Conservation (phyloP, 2,329 filamentous ascomycete genomes). For the Paraconiothyrium brasiliense region DNA sequence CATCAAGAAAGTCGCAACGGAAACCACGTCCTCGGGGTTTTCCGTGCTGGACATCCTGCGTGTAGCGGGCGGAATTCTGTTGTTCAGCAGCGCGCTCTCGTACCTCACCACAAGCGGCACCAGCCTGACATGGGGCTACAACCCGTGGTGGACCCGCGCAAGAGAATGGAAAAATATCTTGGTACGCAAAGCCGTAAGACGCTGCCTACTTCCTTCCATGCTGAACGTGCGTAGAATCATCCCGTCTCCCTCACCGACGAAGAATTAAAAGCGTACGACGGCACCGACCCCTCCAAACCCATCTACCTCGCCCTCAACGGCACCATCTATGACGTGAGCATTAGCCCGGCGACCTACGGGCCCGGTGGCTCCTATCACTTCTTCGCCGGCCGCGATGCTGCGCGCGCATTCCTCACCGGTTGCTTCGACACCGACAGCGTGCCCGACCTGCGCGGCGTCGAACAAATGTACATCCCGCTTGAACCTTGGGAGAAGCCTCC, state of each 20-base stretch:
- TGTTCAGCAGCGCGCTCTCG: slow-evolving; percentile 75
- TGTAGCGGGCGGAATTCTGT: slow-evolving; percentile 71
- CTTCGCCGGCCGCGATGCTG: slow-evolving; percentile 87
- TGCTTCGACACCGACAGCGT: slow-evolving; percentile 90
- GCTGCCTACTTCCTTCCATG: neutral
- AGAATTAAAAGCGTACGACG: slow-evolving; percentile 80
- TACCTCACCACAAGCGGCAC: slow-evolving; percentile 79
- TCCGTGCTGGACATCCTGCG: slow-evolving; percentile 71
- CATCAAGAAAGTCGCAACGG: slow-evolving; percentile 34
- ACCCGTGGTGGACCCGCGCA: slow-evolving; percentile 49
- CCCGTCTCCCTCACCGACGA: slow-evolving; percentile 77
- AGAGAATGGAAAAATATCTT: slow-evolving; percentile 45
- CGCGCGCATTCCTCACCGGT: slow-evolving; percentile 88
- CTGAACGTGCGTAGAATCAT: slow-evolving; percentile 49
- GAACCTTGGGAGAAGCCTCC: slow-evolving; percentile 61
- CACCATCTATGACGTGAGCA: slow-evolving; percentile 84
- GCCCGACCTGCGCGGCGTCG: slow-evolving; percentile 84
- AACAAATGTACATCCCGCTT: slow-evolving; percentile 80
- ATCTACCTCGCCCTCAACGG: slow-evolving; percentile 92
- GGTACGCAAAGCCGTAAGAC: slow-evolving; percentile 29
- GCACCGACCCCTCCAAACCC: slow-evolving; percentile 76
- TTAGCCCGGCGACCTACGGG: slow-evolving; percentile 62
- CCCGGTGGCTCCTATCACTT: slow-evolving; percentile 85
- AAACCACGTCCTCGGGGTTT: slow-evolving; percentile 29
- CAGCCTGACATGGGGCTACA: slow-evolving; percentile 52